Conservation (phyloP, 139 green algal species). For the Picochlorum sp. region DNA sequence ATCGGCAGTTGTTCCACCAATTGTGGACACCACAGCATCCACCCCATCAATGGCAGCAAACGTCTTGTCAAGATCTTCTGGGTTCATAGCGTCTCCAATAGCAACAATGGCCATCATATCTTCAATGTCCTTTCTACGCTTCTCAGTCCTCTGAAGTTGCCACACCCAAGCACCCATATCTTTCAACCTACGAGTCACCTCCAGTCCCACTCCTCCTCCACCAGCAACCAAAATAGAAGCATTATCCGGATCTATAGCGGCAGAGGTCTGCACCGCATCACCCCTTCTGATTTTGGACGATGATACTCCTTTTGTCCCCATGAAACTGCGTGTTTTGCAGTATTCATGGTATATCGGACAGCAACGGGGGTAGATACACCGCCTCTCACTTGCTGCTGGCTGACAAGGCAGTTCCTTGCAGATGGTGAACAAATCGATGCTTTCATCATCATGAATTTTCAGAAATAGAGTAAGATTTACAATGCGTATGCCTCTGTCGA, state of each 20-base stretch:
- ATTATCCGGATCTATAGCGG: slow-evolving; percentile 75
- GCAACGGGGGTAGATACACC: too few species aligned
- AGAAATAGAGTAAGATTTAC: too few species aligned
- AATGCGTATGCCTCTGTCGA: too few species aligned
- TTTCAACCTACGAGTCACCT: slow-evolving; percentile 76
- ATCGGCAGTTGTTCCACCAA: slow-evolving; percentile 75
- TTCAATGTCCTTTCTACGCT: slow-evolving; percentile 77
- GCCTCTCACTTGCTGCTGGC: too few species aligned
- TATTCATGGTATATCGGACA: too few species aligned
- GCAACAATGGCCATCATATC: slow-evolving; percentile 84
- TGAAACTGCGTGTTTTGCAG: too few species aligned
- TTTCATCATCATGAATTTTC: too few species aligned
- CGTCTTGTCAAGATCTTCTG: slow-evolving; percentile 58
- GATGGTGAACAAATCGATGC: too few species aligned
- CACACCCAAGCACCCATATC: slow-evolving; percentile 94
- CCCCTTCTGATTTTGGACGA: too few species aligned
- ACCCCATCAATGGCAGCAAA: slow-evolving; percentile 74
- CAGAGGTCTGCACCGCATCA: not conserved
- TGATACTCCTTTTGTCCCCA: too few species aligned
- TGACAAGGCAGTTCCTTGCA: too few species aligned
- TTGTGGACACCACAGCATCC: slow-evolving; percentile 84
- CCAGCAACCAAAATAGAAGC: slow-evolving; percentile 82
- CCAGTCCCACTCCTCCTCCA: slow-evolving; percentile 77
- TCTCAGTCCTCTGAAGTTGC: slow-evolving; percentile 76
- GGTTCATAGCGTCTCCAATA: slow-evolving; percentile 76